Evolutionary conservation across 176 grass and related monocot genomes (phyloP).

Genomic region (Musa troglodytarum): DNA sequence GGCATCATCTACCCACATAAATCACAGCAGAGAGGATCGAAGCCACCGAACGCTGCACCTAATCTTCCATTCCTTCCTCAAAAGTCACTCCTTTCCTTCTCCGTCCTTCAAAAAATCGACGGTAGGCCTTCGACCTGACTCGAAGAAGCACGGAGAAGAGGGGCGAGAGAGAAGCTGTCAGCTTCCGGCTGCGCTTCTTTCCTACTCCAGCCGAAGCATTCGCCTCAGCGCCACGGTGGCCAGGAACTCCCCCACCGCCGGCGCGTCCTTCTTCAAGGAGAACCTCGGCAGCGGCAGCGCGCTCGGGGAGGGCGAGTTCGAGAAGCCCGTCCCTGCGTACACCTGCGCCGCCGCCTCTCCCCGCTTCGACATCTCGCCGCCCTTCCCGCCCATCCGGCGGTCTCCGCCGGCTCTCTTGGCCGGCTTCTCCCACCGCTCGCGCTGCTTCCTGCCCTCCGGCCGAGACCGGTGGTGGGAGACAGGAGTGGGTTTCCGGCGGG

Average conservation of each 20-base stretch:
- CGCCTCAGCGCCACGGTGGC: constrained; percentile 33
- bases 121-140: not conserved
- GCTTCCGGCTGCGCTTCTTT: too few species aligned
- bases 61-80: not conserved
- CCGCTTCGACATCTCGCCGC: too few species aligned
- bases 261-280: constrained; percentile 11
- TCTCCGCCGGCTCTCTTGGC: not conserved
- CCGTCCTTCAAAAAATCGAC: not conserved
- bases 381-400: not conserved
- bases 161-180: too few species aligned
- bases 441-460: not conserved
- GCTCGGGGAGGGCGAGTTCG: constrained; percentile 48
- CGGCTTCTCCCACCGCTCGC: not conserved
- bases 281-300: constrained; percentile 46
- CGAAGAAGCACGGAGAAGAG: too few species aligned
- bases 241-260: not conserved
- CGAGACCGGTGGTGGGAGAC: too few species aligned
- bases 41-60: not conserved
- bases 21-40: not conserved
- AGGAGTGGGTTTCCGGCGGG: not conserved
- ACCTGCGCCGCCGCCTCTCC: constrained; percentile 11
- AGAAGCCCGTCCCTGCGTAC: constrained; percentile 57
- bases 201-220: constrained; percentile 26
- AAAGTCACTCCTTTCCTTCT: not conserved
- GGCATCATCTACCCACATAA: too few species aligned